Base-by-base conservation (phyloP, 805 yeast genomes). In the Scheffersomyces coipomensis region DNA sequence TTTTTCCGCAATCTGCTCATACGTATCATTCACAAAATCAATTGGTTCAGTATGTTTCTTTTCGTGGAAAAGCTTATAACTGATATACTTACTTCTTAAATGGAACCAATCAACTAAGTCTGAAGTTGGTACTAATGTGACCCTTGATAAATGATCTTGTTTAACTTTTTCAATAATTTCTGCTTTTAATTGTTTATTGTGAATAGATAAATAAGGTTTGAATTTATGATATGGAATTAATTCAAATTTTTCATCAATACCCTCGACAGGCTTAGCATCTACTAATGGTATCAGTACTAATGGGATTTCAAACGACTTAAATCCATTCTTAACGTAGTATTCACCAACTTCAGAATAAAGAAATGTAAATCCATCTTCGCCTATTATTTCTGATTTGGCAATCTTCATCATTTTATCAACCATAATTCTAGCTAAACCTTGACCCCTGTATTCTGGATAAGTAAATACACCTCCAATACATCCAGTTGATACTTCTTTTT, bases 341-440 rank as follows among this genome's bases (percentile, higher is more conserved):
- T 70, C 74, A 9, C 74, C 74, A 9, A 70, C 59, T 44, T 70
- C 75, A 2, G 73, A 66, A 47, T 69, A 68, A 39, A 70, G 56
- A 43, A 64, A 62, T 7, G 55, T 52, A 41, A 57, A 66, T 1
- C 72, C 73, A 27, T 60, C 60, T 2, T 39, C 39, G 2, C 67
- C 69, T 23, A 64, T 34, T 12, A 37, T 39, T 11, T 53, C 51
- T 3, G 21, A 29, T 41, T 54, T 55, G 19, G 56, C 47, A 18
- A 45, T 33, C 17, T 61, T 58, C 29, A 64, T 62, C 34, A 66
- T 41, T 43, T 60, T 55, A 43, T 66, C 69, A 19, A 67, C 51
- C 75, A 70, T 69, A 19, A 67, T 52, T 18, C 50, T 45, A 12
- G 71, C 73, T 38, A 56, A 58, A 0, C 74, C 73, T 30, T 60